phyloP scores from a whole-genome alignment of 345 rosid species.

The Cardamine occulta region DNA sequence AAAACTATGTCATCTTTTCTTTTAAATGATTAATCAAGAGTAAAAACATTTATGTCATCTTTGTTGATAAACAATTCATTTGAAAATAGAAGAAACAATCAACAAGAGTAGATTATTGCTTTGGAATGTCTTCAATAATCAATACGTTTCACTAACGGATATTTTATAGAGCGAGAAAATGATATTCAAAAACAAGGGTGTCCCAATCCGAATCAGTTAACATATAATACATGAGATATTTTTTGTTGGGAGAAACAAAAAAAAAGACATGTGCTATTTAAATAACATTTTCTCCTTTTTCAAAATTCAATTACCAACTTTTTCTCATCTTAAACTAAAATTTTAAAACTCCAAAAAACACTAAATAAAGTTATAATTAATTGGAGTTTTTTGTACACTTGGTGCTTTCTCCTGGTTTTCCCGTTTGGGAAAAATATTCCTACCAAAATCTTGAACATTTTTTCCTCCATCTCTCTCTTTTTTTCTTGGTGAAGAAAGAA shows the following conservation, averaged over 20 bases:
- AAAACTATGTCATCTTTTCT: not conserved
- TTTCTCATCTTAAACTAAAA: conserved; percentile 8
- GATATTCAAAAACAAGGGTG: not conserved
- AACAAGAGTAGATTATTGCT: not conserved
- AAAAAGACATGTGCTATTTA: conserved; percentile 1
- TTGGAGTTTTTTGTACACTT: conserved; percentile 34
- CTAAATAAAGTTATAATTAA: conserved; percentile 3
- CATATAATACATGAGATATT: not conserved
- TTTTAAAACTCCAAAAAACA: not conserved
- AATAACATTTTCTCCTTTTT: not conserved
- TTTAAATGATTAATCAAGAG: not conserved
- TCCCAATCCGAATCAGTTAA: conserved; percentile 17
- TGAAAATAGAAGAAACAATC: not conserved
- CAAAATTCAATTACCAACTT: not conserved
- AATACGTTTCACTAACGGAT: not conserved
- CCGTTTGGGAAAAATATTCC: conserved; percentile 5
- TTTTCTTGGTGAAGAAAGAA: conserved; percentile 8
- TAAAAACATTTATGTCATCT: not conserved
- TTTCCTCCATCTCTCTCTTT: not conserved
- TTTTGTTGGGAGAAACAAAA: not conserved
- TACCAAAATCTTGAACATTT: conserved; percentile 28
- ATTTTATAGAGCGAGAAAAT: not conserved
- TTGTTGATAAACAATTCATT: no score
- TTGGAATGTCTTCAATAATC: not conserved
- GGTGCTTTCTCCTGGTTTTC: conserved; percentile 18